Conservation (phyloP, 2,329 filamentous ascomycete genomes). For the Trichoderma aggressivum region DNA sequence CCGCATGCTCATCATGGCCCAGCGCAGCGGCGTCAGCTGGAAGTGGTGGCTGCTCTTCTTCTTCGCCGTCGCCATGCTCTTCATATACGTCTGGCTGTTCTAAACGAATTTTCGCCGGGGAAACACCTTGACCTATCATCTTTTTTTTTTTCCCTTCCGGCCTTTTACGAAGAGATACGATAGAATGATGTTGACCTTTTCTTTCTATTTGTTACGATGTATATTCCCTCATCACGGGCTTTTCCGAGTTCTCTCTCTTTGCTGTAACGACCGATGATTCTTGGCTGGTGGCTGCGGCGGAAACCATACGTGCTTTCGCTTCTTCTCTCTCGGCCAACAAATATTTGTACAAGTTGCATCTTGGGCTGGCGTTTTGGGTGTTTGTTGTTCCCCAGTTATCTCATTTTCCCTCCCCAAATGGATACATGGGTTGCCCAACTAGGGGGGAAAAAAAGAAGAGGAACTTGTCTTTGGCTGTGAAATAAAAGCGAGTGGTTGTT, state of each 20-base stretch:
- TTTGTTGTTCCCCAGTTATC: not conserved
- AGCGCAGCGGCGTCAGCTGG: slow-evolving; percentile 93
- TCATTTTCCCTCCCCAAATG: not conserved
- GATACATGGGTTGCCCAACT: not conserved
- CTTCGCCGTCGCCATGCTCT: slow-evolving; percentile 73
- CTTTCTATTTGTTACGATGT: not conserved
- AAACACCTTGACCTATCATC: not conserved
- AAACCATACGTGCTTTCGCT: not conserved
- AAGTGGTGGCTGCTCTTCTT: slow-evolving; percentile 92
- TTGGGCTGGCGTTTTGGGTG: slow-evolving; percentile 25
- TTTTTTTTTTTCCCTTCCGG: not conserved
- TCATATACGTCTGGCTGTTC: slow-evolving; percentile 91
- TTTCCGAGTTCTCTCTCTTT: not conserved
- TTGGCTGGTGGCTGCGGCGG: not conserved
- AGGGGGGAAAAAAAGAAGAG: not conserved
- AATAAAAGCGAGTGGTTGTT: slow-evolving; percentile 5
- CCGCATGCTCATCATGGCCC: slow-evolving; percentile 92
- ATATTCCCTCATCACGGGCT: not conserved
- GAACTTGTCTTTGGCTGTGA: not conserved
- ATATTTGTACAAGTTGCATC: slow-evolving; percentile 22
- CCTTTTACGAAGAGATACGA: not conserved
- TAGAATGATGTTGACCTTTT: not conserved
- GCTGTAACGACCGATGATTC: not conserved
- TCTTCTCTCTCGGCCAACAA: not conserved
- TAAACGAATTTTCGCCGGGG: slow-evolving; percentile 34